These are phyloP conservation scores for Viola pubescens DNA, from an alignment of 441 rosid species.

Conservation along the genomic window DNA sequence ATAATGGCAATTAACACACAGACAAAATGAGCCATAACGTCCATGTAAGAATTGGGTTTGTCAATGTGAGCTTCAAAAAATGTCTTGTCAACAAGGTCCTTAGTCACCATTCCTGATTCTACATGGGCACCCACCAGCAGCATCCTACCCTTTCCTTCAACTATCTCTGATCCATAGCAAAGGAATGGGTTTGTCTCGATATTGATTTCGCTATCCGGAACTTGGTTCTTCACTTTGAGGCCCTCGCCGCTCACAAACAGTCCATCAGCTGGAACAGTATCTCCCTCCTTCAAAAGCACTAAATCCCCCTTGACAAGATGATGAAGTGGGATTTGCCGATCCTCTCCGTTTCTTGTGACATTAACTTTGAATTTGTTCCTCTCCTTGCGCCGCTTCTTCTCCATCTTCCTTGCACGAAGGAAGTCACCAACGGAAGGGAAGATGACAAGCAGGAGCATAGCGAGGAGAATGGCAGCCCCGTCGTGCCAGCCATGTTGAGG, in stretches of 20 bases:
- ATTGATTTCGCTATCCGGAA: slow-evolving; percentile 7
- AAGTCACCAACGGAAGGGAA: slow-evolving; percentile 12
- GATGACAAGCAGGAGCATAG: slow-evolving; percentile 10
- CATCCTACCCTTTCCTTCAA: slow-evolving; percentile 21
- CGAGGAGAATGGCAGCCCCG: slow-evolving; percentile 23
- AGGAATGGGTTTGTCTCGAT: slow-evolving; percentile 19
- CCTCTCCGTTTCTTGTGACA: slow-evolving; percentile 14
- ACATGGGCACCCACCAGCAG: slow-evolving; percentile 12
- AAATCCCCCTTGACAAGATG: slow-evolving; percentile 23
- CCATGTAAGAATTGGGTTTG: slow-evolving; percentile 5
- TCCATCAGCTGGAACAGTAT: slow-evolving; percentile 29
- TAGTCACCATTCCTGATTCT: neutral
- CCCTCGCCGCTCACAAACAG: slow-evolving; percentile 13
- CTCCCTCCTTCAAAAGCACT: slow-evolving; percentile 19
- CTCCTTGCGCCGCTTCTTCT: slow-evolving; percentile 1
- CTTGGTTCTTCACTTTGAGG: slow-evolving; percentile 19
- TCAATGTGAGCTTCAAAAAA: slow-evolving; percentile 18
- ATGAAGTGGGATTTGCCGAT: neutral
- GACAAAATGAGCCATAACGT: slow-evolving; percentile 7
- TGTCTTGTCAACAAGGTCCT: neutral
- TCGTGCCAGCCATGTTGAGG: slow-evolving; percentile 27
- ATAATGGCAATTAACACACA: slow-evolving; percentile 15
- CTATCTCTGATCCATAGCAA: slow-evolving; percentile 24
- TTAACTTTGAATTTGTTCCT: slow-evolving; percentile 4
- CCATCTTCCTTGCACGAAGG: slow-evolving; percentile 5